Base-by-base conservation (phyloP, 2,329 filamentous ascomycete genomes). In the Ophiostoma angusticollis region DNA sequence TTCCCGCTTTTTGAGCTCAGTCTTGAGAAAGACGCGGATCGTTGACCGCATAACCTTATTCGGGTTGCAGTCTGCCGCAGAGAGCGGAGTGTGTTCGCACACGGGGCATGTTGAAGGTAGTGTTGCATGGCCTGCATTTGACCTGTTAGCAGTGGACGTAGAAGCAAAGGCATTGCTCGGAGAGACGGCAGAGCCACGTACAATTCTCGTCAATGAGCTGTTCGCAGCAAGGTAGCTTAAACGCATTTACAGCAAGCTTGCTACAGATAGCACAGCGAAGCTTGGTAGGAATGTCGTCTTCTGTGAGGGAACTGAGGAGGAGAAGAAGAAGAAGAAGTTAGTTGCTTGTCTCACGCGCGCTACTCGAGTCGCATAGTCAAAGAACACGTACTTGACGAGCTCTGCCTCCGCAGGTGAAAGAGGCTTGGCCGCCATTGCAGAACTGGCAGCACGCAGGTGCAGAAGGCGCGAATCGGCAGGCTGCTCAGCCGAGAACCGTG, bases 221-320 rank as follows among this genome's bases (percentile, higher is more conserved):
- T 54, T 95, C 91, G 59, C 91, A 98, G 62, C 91, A 98, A 2
- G 87, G 84, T 21, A 95, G 68, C 47, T 87, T 83, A 58, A 85
- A 93, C 8, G 89, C 84, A 57, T 95, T 93, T 47, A 93, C 67
- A 22, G 86, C 87, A 42, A 96, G 70, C 58, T 84, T 86, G 63
- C 82, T 91, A 63, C 91, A 98, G 50, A 85, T 84, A 37, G 85
- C 85, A 67, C 91, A 98, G 61, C 87, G 82, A 47, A 98, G 72
- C 68, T 94, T 95, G 53, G 87, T 85, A n/a, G 91, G 91, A 42
- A 95, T 86, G 46, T 91, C 84, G 52, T 89, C 84, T 48, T 81
- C 74, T 16, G 75, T 66, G 44, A 94, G 69, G 35, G 82, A 80
- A 58, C 85, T 93, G 54, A 19, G n/a, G n/a, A n/a, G n/a, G n/a